phyloP scores from a whole-genome alignment of 2,329 filamentous ascomycete genomes.

The Aurifilum marmelostoma region DNA sequence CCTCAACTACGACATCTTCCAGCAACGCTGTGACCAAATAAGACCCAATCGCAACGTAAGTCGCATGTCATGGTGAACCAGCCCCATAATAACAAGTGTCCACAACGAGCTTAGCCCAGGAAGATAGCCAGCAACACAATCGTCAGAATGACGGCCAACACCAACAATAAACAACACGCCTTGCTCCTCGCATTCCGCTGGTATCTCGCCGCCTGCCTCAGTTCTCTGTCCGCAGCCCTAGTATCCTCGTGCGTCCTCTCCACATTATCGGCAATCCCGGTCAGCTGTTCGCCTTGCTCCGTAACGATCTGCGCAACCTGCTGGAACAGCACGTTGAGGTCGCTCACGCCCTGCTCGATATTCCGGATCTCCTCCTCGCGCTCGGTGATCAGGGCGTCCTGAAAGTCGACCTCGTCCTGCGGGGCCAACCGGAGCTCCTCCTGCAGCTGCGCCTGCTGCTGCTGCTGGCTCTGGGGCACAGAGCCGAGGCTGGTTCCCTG shows the following conservation, averaged over 20 bases:
- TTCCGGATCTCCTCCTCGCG: slow-evolving; percentile 96
- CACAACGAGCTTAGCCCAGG: slow-evolving; percentile 58
- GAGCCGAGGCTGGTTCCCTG: slow-evolving; percentile 38
- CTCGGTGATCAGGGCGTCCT: slow-evolving; percentile 93
- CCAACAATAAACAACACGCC: slow-evolving; percentile 87
- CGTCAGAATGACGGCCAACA: slow-evolving; percentile 84
- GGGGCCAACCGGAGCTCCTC: slow-evolving; percentile 81
- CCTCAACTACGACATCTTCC: background rate
- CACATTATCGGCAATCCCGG: slow-evolving; percentile 87
- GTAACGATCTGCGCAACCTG: slow-evolving; percentile 97
- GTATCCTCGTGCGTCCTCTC: slow-evolving; percentile 82
- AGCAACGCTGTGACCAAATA: background rate
- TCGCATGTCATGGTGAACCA: background rate
- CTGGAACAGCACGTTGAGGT: slow-evolving; percentile 94
- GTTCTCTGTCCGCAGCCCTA: slow-evolving; percentile 80
- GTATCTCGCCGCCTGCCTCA: slow-evolving; percentile 83
- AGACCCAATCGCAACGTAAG: background rate
- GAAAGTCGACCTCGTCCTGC: slow-evolving; percentile 96
- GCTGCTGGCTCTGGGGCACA: slow-evolving; percentile 47
- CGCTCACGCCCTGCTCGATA: slow-evolving; percentile 94
- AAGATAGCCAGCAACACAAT: slow-evolving; percentile 88
- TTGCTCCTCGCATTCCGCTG: slow-evolving; percentile 96
- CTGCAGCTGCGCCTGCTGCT: slow-evolving; percentile 68
- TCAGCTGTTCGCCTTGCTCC: slow-evolving; percentile 88
- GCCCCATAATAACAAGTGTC: background rate